Base-by-base conservation (phyloP, 2,329 filamentous ascomycete species). In the Sphaceloma murrayae region DNA sequence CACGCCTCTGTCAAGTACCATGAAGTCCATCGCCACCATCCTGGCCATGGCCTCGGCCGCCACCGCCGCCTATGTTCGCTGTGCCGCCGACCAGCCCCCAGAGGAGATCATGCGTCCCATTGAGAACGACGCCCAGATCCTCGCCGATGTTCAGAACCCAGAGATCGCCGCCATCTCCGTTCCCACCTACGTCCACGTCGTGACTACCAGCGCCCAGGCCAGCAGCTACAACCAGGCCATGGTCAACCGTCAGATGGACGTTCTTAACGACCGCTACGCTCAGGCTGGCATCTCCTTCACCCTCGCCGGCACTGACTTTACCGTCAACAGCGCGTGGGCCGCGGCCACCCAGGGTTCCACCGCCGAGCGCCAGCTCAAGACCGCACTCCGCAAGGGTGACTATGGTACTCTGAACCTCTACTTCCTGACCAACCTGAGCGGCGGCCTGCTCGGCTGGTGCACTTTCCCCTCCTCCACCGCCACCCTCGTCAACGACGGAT, bases 391-490 rank as follows among this genome's bases (percentile, higher is more conserved):
- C 16, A 61, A 66, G 47, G 74, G 75, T 40, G 68, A 57, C 30
- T 78, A 78, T 58, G 49, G 53, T 26, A 67, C 68, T 1, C 64
- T 77, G 27, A 78, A 78, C 57, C 62, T 78, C 48, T 78, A 77
- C 61, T 77, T 77, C 61, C 71, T 77, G 56, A 71, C 70, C 27
- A 64, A 75, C 46, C 64, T 77, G 14, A 46, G 54, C 4, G 61
- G 62, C 39, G 58, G 57, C 38, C 58, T 76, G 2, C 63, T 78
- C 2, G 74, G 74, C 1, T 71, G 70, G 43, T 77, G 74, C 60
- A 74, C 69, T 0, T 59, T 76, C 16, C 65, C 65, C 3, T 57
- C 59, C 4, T 53, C 59, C 42, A 29, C 40, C 10, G 40, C 40
- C 17, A 44, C 60, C 22, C 77, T 76, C 57, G 56, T 61, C 47